Conservation (phyloP, 2,329 filamentous ascomycete species). For the Claviceps humidiphila region DNA sequence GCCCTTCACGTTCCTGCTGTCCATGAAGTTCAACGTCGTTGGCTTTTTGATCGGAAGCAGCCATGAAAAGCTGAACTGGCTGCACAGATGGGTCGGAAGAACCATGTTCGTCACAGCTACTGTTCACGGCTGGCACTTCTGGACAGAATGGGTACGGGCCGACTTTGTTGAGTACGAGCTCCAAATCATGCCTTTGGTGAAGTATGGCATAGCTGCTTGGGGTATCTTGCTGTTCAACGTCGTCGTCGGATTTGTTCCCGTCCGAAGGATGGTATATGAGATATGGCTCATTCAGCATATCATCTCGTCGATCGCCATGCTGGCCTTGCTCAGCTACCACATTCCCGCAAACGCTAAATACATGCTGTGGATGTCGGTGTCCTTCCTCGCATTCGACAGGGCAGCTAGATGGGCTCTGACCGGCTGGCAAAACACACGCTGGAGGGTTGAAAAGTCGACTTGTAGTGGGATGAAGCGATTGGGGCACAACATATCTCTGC, state of each 20-base stretch:
- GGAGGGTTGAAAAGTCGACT: slow-evolving; percentile 24
- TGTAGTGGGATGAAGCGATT: slow-evolving; percentile 35
- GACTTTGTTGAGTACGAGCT: slow-evolving; percentile 47
- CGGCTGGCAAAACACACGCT: slow-evolving; percentile 38
- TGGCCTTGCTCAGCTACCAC: slow-evolving; percentile 51
- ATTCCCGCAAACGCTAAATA: slow-evolving; percentile 44
- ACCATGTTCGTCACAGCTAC: slow-evolving; percentile 56
- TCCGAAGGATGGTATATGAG: slow-evolving; percentile 56
- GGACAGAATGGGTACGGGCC: slow-evolving; percentile 46
- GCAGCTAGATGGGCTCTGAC: slow-evolving; percentile 35
- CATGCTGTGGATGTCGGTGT: slow-evolving; percentile 54
- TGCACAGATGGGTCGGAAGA: slow-evolving; percentile 59
- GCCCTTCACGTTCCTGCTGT: slow-evolving; percentile 49
- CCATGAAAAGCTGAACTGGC: slow-evolving; percentile 59
- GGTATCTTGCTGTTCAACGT: slow-evolving; percentile 52
- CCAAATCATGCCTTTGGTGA: slow-evolving; percentile 48
- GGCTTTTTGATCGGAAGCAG: slow-evolving; percentile 48
- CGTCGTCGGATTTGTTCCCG: slow-evolving; percentile 47
- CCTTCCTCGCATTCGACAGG: slow-evolving; percentile 49
- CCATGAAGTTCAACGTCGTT: slow-evolving; percentile 46
- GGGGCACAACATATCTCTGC: slow-evolving; percentile 38
- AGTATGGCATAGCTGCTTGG: slow-evolving; percentile 57
- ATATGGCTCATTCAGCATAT: slow-evolving; percentile 58
- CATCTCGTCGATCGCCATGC: slow-evolving; percentile 43
- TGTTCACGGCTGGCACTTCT: slow-evolving; percentile 59